These are phyloP conservation scores for Dysphania ambrosioides DNA, from an alignment of 148 eudicot genomes.

Conservation along the genomic window DNA sequence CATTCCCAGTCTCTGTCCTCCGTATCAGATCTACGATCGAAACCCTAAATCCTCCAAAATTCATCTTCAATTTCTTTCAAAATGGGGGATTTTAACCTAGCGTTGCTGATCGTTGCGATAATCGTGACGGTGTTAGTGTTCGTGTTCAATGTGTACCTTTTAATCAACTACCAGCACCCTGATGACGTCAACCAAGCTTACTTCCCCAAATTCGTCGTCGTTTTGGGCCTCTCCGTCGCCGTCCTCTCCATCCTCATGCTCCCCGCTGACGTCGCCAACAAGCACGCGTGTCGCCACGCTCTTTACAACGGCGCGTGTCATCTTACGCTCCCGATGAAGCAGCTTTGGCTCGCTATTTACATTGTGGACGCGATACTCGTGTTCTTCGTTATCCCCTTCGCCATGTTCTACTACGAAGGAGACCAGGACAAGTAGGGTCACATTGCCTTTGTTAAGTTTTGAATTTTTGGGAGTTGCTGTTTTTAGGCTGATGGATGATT, in stretches of 20 bases:
- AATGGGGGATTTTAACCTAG: slow-evolving; percentile 98
- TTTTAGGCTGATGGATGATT: neutral
- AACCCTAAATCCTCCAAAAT: slow-evolving; percentile 15
- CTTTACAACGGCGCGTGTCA: slow-evolving; percentile 90
- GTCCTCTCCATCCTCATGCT: slow-evolving; percentile 91
- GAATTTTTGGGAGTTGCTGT: neutral
- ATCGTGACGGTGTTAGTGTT: slow-evolving; percentile 70
- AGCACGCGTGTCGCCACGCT: slow-evolving; percentile 91
- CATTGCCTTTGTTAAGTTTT: neutral
- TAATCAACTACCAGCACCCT: slow-evolving; percentile 92
- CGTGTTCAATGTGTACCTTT: slow-evolving; percentile 83
- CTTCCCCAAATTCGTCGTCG: slow-evolving; percentile 95
- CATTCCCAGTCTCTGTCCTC: neutral
- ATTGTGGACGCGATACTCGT: slow-evolving; percentile 80
- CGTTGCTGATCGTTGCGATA: slow-evolving; percentile 81
- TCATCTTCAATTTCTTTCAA: neutral
- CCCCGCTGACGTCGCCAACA: slow-evolving; percentile 93
- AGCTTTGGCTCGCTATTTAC: slow-evolving; percentile 82
- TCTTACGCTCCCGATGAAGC: slow-evolving; percentile 91
- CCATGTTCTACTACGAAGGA: slow-evolving; percentile 96
- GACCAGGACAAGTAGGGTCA: slow-evolving; percentile 87
- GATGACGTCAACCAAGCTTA: slow-evolving; percentile 93
- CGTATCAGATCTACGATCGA: slow-evolving; percentile 2
- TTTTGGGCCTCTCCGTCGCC: slow-evolving; percentile 83
- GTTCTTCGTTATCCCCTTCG: slow-evolving; percentile 91